A percentile compares a stretch with the other conserved stretches of the same genome.
Conservation (phyloP, 140 eudicot species). For the Cichorium intybus region DNA sequence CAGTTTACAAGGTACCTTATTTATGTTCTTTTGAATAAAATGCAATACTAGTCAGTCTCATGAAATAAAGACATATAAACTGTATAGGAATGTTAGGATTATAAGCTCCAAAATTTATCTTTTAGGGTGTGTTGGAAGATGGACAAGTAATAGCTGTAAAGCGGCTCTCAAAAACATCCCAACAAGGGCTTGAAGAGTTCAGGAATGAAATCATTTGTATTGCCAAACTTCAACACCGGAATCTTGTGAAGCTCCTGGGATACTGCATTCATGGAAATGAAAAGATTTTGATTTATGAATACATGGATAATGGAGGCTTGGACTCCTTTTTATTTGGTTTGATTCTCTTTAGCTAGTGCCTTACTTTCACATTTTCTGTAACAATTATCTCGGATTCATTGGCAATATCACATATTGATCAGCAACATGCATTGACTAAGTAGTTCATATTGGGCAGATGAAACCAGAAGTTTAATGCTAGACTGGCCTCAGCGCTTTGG, state of each 20-base stretch:
- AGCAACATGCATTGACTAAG: too few relatives aligned
- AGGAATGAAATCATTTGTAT: not conserved
- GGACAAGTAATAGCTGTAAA: not conserved
- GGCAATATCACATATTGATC: too few relatives aligned
- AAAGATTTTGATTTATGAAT: too few relatives aligned
- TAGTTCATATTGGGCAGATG: not conserved
- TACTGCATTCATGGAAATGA: not conserved
- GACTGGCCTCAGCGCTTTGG: not conserved
- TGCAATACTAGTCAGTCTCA: too few relatives aligned
- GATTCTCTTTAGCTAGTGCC: too few relatives aligned
- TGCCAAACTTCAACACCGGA: not conserved
- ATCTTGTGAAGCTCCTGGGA: not conserved
- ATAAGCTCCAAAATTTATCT: not conserved
- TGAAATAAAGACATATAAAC: too few relatives aligned
- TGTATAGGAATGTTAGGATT: too few relatives aligned
- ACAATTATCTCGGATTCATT: not conserved
- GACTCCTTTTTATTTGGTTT: too few relatives aligned
- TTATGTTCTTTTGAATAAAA: too few relatives aligned
- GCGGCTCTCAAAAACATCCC: not conserved
- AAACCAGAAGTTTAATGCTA: not conserved
- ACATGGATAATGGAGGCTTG: too few relatives aligned
- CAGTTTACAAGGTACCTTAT: too few relatives aligned
- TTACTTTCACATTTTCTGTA: too few relatives aligned
- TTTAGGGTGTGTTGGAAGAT: not conserved
- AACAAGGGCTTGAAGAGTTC: not conserved